Evolutionary conservation across 1,284 basidiomycete species (phyloP), one percentile per base, ranked within the genome.

Genomic region (Tilletiopsis washingtonensis): DNA sequence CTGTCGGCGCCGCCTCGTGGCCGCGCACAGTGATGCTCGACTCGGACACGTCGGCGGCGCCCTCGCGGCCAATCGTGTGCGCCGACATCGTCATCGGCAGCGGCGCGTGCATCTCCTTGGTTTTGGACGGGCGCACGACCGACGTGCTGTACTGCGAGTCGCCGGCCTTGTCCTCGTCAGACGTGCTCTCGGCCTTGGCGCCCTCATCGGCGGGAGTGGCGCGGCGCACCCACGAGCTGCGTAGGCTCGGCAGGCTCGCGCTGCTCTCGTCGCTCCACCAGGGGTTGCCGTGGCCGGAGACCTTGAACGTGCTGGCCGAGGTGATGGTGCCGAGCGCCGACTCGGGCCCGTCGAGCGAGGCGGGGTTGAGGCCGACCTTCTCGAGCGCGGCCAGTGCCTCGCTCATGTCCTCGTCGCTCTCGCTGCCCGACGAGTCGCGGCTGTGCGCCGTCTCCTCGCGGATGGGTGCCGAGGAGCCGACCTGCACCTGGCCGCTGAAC

Each of bases 401-500:
- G 34, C 68, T 61, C 40, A 69, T 57, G 45, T 69, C 67, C 32
- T 64, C 62, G 32, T 61, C 61, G 37, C 59, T 62, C 23, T 26
- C 25, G 26, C 36, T 45, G 27, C 20, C 15, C 20, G 46, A 47
- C 19, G 37, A 32, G 41, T 42, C 46, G 6, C 11, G 5, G 37
- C 27, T 25, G n/a, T 38, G 27, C 17, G n/a, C 34, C n/a, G 11
- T 40, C 21, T 27, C 25, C 17, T 41, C 40, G 9, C 37, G 9
- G n/a, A 29, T 42, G 5, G 44, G 12, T 6, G 27, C 15, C 15
- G 26, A 21, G n/a, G 15, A 5, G 7, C 81, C 78, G 57, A 81
- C 80, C 7, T 78, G 84, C 34, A 86, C 77, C 19, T 83, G 84
- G 75, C 82, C 76, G 0, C 85, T 85, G 69, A 91, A 91, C 74